These are phyloP conservation scores for Saksenaea vasiformis DNA, from an alignment of 371 early-diverging fungal species.

Conservation along the genomic window DNA sequence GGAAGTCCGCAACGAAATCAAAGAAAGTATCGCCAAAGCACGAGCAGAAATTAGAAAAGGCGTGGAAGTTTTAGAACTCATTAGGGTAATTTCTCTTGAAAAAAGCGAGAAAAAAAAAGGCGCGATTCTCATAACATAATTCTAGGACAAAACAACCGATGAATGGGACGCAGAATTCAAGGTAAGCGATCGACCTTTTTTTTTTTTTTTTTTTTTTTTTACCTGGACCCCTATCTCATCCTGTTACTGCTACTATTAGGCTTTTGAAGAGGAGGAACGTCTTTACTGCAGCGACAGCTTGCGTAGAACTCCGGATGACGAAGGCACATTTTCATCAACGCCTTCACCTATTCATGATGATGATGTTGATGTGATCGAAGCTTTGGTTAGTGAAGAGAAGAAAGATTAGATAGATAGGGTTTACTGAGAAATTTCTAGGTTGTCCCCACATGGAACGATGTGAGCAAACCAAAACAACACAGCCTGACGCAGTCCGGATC, in stretches of 20 bases:
- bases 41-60: constrained; percentile 63
- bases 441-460: constrained; percentile 46
- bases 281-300: constrained; percentile 27
- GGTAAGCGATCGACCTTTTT: no score
- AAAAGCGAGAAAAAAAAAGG: no score
- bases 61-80: constrained; percentile 54
- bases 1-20: constrained; percentile 40
- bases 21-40: constrained; percentile 62
- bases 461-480: constrained; percentile 4
- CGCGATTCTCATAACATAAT: neutral
- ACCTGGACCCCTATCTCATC: neutral
- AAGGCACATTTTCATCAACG: constrained; percentile 42
- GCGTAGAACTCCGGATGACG: constrained; percentile 31
- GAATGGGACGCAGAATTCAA: constrained; percentile 47
- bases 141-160: constrained; percentile 40
- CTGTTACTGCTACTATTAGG: constrained; percentile 8
- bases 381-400: constrained; percentile 16
- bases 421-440: constrained; percentile 10
- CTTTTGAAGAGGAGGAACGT: constrained; percentile 41
- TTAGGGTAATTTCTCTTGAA: constrained; percentile 22
- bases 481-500: neutral
- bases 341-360: constrained; percentile 37
- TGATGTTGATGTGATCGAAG: constrained; percentile 37
- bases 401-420: neutral
- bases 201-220: no score